Evolutionary conservation across 2,329 filamentous ascomycete genomes (phyloP).

Genomic region (Aspergillus sergii): DNA sequence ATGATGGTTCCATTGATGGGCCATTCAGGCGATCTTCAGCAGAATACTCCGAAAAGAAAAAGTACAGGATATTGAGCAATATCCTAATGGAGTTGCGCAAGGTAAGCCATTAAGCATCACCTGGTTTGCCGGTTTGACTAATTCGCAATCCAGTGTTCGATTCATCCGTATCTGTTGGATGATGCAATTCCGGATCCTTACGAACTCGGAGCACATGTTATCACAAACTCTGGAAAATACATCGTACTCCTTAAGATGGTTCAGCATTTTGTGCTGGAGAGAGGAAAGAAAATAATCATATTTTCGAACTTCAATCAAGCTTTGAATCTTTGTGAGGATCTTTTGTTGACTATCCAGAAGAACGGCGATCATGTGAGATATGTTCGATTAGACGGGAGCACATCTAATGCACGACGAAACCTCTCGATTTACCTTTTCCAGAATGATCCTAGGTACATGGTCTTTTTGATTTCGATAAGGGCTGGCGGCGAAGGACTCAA

Average conservation of each 20-base stretch:
- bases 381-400: conserved; percentile 55
- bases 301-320: conserved; percentile 59
- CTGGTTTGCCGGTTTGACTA: background rate
- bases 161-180: conserved; percentile 56
- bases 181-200: conserved; percentile 48
- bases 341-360: conserved; percentile 50
- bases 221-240: conserved; percentile 58
- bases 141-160: conserved; percentile 44
- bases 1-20: background rate
- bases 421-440: conserved; percentile 59
- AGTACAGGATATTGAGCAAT: conserved; percentile 44
- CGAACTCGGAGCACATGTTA: conserved; percentile 50
- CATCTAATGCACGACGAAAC: conserved; percentile 52
- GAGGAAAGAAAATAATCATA: conserved; percentile 53
- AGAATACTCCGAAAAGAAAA: conserved; percentile 14
- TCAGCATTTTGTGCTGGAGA: conserved; percentile 22
- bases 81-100: conserved; percentile 60
- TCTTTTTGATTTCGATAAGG: conserved; percentile 59
- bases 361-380: conserved; percentile 47
- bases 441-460: conserved; percentile 49
- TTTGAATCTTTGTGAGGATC: conserved; percentile 56
- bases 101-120: conserved; percentile 14
- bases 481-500: conserved; percentile 61
- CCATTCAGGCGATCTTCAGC: background rate
- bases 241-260: conserved; percentile 54